A percentile compares a stretch with the other conserved stretches of the same genome.
phyloP scores from a whole-genome alignment of 495 filamentous ascomycete species.

The Amphirosellinia nigrospora region DNA sequence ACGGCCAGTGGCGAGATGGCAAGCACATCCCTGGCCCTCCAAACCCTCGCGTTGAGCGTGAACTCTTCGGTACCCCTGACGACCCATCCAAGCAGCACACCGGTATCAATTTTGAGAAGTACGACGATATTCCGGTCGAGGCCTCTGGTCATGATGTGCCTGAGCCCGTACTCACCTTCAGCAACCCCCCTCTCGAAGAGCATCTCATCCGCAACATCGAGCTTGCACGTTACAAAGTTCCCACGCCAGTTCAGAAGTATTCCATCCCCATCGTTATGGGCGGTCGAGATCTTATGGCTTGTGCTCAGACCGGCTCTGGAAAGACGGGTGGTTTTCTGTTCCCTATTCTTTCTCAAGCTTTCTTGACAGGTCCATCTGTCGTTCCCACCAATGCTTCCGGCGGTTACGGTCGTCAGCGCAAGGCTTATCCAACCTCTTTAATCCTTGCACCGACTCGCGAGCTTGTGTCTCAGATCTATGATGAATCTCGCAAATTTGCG shows the following conservation, averaged over 20 bases:
- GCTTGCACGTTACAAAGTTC: slow-evolving; percentile 89
- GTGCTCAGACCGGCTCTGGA: slow-evolving; percentile 97
- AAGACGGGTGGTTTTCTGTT: slow-evolving; percentile 99
- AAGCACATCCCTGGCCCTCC: slow-evolving; percentile 91
- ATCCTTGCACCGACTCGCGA: slow-evolving; percentile 97
- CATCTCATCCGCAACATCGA: slow-evolving; percentile 91
- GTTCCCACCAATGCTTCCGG: slow-evolving; percentile 64
- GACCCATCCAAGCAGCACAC: slow-evolving; percentile 94
- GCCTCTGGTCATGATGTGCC: slow-evolving; percentile 94
- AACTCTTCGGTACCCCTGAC: slow-evolving; percentile 92
- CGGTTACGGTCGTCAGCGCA: slow-evolving; percentile 83
- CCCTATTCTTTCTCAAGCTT: slow-evolving; percentile 96
- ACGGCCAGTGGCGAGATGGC: slow-evolving; percentile 94
- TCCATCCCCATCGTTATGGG: slow-evolving; percentile 97
- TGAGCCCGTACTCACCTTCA: slow-evolving; percentile 87
- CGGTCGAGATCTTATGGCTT: slow-evolving; percentile 97
- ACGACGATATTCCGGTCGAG: slow-evolving; percentile 98
- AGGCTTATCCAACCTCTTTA: slow-evolving; percentile 93
- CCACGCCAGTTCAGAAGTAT: slow-evolving; percentile 97
- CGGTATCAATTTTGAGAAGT: slow-evolving; percentile 99
- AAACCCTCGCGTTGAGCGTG: slow-evolving; percentile 89
- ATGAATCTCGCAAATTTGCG: slow-evolving; percentile 96
- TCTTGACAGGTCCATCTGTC: slow-evolving; percentile 80
- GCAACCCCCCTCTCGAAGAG: slow-evolving; percentile 90
- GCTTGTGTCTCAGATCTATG: slow-evolving; percentile 97